Percentiles rank a stretch among this genome's conserved stretches.
phyloP scores from a whole-genome alignment of 1,139 yeast species.

The Yamadazyma spencermartinsiae region DNA sequence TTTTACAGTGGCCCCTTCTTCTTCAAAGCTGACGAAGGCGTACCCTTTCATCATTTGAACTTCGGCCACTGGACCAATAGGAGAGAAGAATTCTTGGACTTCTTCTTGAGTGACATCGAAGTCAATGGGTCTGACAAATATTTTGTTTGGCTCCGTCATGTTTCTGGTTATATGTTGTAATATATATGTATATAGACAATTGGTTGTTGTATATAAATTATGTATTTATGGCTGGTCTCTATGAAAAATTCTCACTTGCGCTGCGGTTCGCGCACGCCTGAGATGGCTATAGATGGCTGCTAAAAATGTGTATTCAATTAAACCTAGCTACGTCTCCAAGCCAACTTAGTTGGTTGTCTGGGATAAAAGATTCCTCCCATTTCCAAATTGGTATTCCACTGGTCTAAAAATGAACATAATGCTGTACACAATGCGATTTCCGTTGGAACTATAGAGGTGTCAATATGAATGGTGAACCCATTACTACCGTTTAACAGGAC shows the following conservation, averaged over 20 bases:
- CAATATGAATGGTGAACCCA: slow-evolving; percentile 56
- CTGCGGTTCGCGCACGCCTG: not conserved
- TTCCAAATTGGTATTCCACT: slow-evolving; percentile 61
- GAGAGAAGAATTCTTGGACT: slow-evolving; percentile 64
- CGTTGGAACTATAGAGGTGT: slow-evolving; percentile 52
- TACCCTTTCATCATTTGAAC: slow-evolving; percentile 73
- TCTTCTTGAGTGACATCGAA: slow-evolving; percentile 51
- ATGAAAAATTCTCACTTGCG: slow-evolving; percentile 3
- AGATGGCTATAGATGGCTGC: not conserved
- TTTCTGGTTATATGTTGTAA: not conserved
- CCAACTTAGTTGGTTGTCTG: slow-evolving; percentile 48
- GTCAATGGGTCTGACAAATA: slow-evolving; percentile 43
- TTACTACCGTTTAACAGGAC: slow-evolving; percentile 48
- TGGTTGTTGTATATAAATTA: not conserved
- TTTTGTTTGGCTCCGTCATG: slow-evolving; percentile 19
- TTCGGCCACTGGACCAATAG: slow-evolving; percentile 65
- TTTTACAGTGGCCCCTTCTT: slow-evolving; percentile 61
- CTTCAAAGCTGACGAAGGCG: slow-evolving; percentile 73
- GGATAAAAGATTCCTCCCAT: slow-evolving; percentile 64
- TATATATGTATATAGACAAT: not conserved
- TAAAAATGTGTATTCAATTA: not conserved
- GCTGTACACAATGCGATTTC: slow-evolving; percentile 62
- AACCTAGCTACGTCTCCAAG: slow-evolving; percentile 44
- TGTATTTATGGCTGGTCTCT: not conserved
- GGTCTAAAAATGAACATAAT: slow-evolving; percentile 59